phyloP scores from a whole-genome alignment of 2,329 filamentous ascomycete genomes.

The Aspergillus quadricinctus region DNA sequence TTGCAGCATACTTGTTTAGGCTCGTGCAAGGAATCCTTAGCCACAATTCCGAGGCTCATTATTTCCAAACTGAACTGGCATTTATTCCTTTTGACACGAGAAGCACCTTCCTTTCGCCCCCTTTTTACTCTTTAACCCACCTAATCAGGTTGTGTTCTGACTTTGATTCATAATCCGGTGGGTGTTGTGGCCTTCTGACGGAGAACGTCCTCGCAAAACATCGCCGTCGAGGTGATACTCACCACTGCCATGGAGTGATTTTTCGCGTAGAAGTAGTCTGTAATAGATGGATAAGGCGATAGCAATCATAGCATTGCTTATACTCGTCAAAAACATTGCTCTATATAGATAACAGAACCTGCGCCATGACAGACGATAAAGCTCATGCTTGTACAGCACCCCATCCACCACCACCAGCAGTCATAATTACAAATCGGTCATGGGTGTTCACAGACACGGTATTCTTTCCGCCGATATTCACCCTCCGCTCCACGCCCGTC shows the following conservation, averaged over 20 bases:
- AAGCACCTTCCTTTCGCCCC: no score
- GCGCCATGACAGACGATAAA: background rate
- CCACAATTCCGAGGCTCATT: background rate
- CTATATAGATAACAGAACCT: no score
- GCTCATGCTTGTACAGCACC: constrained; percentile 12
- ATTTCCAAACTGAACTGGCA: background rate
- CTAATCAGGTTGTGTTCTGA: no score
- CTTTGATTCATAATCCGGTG: no score
- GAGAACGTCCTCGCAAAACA: no score
- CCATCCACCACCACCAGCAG: constrained; percentile 50
- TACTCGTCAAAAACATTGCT: background rate
- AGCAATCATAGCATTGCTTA: background rate
- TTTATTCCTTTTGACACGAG: background rate
- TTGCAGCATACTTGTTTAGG: background rate
- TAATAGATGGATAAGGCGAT: background rate
- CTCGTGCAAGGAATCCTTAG: background rate
- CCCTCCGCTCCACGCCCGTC: constrained; percentile 46
- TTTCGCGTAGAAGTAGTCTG: background rate
- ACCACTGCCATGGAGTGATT: no score
- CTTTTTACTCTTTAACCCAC: no score
- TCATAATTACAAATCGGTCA: constrained; percentile 59
- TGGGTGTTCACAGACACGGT: constrained; percentile 57
- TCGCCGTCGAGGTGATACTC: no score
- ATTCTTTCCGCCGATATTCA: constrained; percentile 61
- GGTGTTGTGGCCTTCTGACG: no score